Evolutionary conservation across 305 asterid species (phyloP), one percentile per base, ranked within the genome.

Genomic region (Ilex paraguariensis): DNA sequence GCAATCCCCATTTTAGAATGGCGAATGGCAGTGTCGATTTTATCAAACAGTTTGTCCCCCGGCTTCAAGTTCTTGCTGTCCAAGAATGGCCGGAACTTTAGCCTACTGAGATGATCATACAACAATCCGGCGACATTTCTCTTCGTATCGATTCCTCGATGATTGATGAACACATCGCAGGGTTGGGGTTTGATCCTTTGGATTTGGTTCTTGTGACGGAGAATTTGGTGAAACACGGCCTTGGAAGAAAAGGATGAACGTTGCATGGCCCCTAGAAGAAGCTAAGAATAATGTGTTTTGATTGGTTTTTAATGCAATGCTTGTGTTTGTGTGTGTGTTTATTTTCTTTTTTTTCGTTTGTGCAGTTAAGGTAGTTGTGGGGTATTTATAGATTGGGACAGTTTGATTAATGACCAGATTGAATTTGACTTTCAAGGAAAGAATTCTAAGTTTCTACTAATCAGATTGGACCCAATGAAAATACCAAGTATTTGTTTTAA

Each of bases 11-110:
- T 3, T 31, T 51, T 50, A 13, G 59, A 62, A 17, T 40, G 44
- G 9, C 16, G 46, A 3, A 62, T 50, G 16, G 36, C 66, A 28
- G 56, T 13, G 59, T 50, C 15, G 45, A 62, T 62, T 4, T 53
- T 51, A 4, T 62, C 59, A 10, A 62, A 62, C 59, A 62, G 31
- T 36, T 62, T 62, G 33, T 62, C 66, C 49, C 66, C 66, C 1
- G 66, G 59, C 33, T 62, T 62, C 66, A 62, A 51, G 59, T 52
- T 52, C 51, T 62, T 62, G 59, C 59, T 62, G 50, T 62, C 66
- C 59, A 62, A 53, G 59, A 62, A 62, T 3, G 66, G 59, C 33
- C 66, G 15, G 33, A 63, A n/a, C 8, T 44, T 46, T 16, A 63
- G 40, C 59, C 60, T 5, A 49, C 50, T 28, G 31, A 62, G 66